Evolutionary conservation across 176 grass and related monocot species (phyloP), one percentile per base, ranked within the genome.

Genomic region (Eleusine indica): DNA sequence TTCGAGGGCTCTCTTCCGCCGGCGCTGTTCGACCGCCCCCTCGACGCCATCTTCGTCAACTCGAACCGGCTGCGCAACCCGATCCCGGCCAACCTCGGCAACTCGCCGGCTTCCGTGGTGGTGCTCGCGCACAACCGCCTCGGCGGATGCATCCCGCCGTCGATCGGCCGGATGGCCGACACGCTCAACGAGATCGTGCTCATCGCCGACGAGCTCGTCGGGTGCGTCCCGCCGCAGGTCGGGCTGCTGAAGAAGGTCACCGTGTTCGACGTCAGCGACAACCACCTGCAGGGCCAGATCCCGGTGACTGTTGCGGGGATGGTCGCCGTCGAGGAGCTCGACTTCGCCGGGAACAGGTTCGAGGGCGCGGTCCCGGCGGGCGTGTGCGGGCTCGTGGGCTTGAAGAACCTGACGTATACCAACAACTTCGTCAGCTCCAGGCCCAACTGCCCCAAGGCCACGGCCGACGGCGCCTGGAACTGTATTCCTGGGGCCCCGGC

Each of bases 131-230:
- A 97, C 86, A 97, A 97, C 79, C 12, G 1, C 0, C 86, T 97
- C 3, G 92, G 94, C 0, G 94, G 94, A 0, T 97, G 94, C 81
- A 97, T 97, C 71, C 92, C 94, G 22, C 37, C 92, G 0, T 89
- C 83, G 18, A 94, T 97, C 15, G 94, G 92, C 0, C 46, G 44
- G 42, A 97, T 97, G 94, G 90, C 88, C 0, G 42, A 78, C 0
- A 97, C 94, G 7, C 83, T 97, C 5, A 89, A 97, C 77, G 90
- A 97, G 86, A 91, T 97, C 48, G 86, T 97, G 22, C 94, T 97
- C 77, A 85, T 97, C 49, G 83, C 40, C 37, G 86, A 94, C 58
- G 58, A 83, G 49, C 86, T 97, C 49, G 83, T 71, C 0, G 92
- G 86, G 0, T 97, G 94, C 81, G 66, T 97, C 21, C 94, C 94